A percentile compares a stretch with the other conserved stretches of the same genome.
These are phyloP conservation scores for Fusarium sulawesiense DNA, from an alignment of 2,329 filamentous ascomycete species.

Conservation along the genomic window DNA sequence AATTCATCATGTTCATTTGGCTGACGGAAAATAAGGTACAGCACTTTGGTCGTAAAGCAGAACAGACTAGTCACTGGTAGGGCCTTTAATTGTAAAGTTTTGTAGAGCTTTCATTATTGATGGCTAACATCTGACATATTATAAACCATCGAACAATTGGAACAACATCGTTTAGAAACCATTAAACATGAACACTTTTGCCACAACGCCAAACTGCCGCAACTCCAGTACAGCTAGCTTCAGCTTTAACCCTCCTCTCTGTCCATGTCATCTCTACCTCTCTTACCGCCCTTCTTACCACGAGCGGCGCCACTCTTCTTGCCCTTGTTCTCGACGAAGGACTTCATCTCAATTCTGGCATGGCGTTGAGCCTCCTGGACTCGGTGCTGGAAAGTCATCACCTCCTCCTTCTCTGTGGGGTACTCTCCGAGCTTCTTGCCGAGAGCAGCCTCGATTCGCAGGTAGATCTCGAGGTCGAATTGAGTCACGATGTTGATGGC, in stretches of 20 bases:
- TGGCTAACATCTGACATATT: background rate
- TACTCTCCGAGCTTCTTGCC: constrained; percentile 81
- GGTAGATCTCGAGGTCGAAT: constrained; percentile 84
- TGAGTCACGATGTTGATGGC: constrained; percentile 87
- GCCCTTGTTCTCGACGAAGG: constrained; percentile 75
- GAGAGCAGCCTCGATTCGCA: constrained; percentile 84
- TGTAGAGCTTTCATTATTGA: background rate
- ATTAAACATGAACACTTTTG: constrained; percentile 25
- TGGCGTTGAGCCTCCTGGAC: constrained; percentile 87
- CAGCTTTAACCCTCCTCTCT: constrained; percentile 73
- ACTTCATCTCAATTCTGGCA: constrained; percentile 84
- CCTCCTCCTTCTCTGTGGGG: constrained; percentile 80
- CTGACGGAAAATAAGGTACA: background rate
- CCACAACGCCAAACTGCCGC: constrained; percentile 31
- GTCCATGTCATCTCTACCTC: constrained; percentile 73
- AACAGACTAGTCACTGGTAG: background rate
- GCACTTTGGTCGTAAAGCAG: background rate
- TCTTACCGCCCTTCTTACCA: constrained; percentile 58
- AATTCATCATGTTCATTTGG: background rate
- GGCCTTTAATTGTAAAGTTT: background rate
- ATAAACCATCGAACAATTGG: constrained; percentile 1
- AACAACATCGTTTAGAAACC: constrained; percentile 5
- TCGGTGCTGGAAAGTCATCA: constrained; percentile 81
- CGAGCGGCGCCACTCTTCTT: constrained; percentile 63
- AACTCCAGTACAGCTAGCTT: constrained; percentile 15